A percentile compares a stretch with the other conserved stretches of the same genome.
phyloP scores from a whole-genome alignment of 169 alveolate species.

The Fabrea salina region DNA sequence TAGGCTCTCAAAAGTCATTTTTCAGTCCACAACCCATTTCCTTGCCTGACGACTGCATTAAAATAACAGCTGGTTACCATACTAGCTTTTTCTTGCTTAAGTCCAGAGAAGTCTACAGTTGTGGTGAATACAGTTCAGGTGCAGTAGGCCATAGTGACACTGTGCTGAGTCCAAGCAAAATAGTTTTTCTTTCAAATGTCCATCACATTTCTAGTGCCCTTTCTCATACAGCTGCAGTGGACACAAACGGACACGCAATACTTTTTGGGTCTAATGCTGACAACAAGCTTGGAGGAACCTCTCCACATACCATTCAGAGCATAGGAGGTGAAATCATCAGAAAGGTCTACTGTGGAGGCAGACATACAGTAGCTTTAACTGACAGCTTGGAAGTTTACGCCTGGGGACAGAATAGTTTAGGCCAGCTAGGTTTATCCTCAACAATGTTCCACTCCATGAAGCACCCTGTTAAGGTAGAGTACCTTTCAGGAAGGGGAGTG shows the following conservation, averaged over 20 bases:
- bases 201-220: conserved; percentile 12
- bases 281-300: conserved; percentile 25
- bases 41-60: not conserved
- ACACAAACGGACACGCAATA: not conserved
- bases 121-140: conserved; percentile 24
- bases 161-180: not conserved
- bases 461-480: conserved; percentile 29
- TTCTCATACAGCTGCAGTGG: conserved; percentile 19
- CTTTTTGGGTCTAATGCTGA: conserved; percentile 27
- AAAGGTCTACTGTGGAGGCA: conserved; percentile 52
- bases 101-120: not conserved
- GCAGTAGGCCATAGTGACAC: conserved; percentile 11
- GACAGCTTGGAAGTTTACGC: conserved; percentile 44
- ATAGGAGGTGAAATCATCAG: conserved; percentile 18
- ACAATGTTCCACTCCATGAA: conserved; percentile 30
- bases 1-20: not conserved
- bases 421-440: conserved; percentile 38
- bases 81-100: conserved; percentile 17
- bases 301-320: conserved; percentile 11
- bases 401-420: conserved; percentile 55
- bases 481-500: conserved; percentile 23
- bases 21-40: not conserved
- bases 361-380: conserved; percentile 48
- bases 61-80: conserved; percentile 33
- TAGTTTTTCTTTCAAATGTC: not conserved